Base-by-base conservation (phyloP, 805 yeast species). In the Saccharomycopsis sp. region DNA sequence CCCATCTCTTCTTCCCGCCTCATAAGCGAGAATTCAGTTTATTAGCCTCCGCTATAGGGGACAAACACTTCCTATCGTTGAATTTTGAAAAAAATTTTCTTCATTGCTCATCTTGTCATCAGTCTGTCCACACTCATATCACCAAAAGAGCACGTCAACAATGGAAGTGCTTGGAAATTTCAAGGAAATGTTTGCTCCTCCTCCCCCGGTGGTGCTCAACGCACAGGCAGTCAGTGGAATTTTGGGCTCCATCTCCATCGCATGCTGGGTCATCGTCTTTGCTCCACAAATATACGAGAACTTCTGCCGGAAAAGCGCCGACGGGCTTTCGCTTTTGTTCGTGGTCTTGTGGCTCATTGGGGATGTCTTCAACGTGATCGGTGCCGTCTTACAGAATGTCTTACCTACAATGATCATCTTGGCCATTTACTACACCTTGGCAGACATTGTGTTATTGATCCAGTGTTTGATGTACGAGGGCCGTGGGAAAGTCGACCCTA, bases 241-340 rank as follows among this genome's bases (percentile, higher is more conserved):
- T 57, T 41, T 60, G 46, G 62, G 62, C 52, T 89, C 96, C 12
- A 90, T 94, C 40, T 92, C 98, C 18, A 81, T 92, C 52, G 96
- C 97, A 15, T 94, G 97, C 70, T 92, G 99, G 99, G 86, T 94
- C 60, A 91, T 94, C 53, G 99, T 92, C 16, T 92, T 94, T 76
- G 95, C 96, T 44, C 98, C 98, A 9, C 98, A 92, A 69, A 87
- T 94, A 51, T 91, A 90, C 70, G 97, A 94, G 68, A 92, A 91
- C 69, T 91, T 89, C 67, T 78, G 79, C 61, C 75, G 98, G 67
- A 85, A 89, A 70, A 83, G 91, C 40, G 84, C 96, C 4, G 97
- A 94, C 57, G 97, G 98, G 3, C 78, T 94, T 18, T 91, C 97
- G 5, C 71, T 91, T 46, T 75, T 88, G 62, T 94, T 94, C 71